Evolutionary conservation across 2,329 filamentous ascomycete species (phyloP).

Genomic region (Uncinocarpus reesii): DNA sequence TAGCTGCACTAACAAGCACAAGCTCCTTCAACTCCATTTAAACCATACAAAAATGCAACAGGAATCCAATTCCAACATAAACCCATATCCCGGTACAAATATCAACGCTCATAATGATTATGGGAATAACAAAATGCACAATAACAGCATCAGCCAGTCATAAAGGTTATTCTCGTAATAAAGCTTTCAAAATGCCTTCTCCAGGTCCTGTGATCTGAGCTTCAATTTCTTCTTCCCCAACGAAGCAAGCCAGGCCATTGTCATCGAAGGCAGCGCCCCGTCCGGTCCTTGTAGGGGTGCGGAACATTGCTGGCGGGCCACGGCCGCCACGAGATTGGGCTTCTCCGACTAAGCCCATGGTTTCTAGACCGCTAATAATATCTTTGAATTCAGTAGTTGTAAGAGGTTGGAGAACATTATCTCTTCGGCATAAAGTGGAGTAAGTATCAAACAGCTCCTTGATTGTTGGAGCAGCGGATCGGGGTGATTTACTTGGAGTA

Average conservation of each 20-base stretch:
- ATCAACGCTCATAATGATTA: neutral
- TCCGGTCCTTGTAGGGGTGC: slow-evolving; percentile 62
- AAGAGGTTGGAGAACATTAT: slow-evolving; percentile 80
- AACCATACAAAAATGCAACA: no score
- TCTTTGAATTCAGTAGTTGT: slow-evolving; percentile 90
- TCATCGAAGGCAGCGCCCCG: slow-evolving; percentile 56
- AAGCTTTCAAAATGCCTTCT: slow-evolving; percentile 35
- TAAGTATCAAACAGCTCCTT: slow-evolving; percentile 80
- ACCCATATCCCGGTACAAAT: neutral
- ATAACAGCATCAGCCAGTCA: slow-evolving; percentile 7
- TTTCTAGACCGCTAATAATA: slow-evolving; percentile 80
- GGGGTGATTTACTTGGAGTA: slow-evolving; percentile 51
- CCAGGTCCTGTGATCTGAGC: slow-evolving; percentile 53
- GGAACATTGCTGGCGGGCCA: slow-evolving; percentile 40
- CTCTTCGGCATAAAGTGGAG: slow-evolving; percentile 66
- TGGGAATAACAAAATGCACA: slow-evolving; percentile 7
- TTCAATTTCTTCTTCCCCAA: slow-evolving; percentile 69
- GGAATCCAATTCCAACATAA: no score
- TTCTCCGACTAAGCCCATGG: slow-evolving; percentile 65
- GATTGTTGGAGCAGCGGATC: slow-evolving; percentile 60
- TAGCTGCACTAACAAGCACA: no score
- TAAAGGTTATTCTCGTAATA: slow-evolving; percentile 18
- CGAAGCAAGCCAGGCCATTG: slow-evolving; percentile 65
- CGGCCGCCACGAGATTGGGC: slow-evolving; percentile 60
- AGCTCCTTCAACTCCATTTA: no score